Base-by-base conservation (phyloP, 768 basidiomycete species). In the Boletellus sp. region DNA sequence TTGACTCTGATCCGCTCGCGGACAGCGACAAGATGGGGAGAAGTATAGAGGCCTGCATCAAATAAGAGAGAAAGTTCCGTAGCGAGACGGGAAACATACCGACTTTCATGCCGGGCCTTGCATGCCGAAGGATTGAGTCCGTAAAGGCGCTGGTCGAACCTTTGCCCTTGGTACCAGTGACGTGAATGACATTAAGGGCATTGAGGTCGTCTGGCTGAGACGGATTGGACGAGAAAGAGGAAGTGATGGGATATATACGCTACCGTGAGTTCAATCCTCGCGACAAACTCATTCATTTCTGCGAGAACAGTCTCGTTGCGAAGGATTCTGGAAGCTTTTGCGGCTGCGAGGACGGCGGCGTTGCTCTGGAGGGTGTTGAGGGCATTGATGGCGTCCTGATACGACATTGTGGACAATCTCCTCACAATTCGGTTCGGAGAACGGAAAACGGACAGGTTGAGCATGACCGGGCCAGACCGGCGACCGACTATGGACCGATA, bases 121-220 rank as follows among this genome's bases (percentile, higher is more conserved):
- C 70, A 51, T 79, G 76, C n/a, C 90, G 80, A 43, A 98, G 73
- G 46, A 97, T 84, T 10, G 88, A 90, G 59, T 93, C 87, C 4
- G 82, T 80, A 61, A 98, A 98, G 8, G 96, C 95, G 56, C 90
- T 91, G 1, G 96, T 94, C 3, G 95, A 98, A 7, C 95, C 95
- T 67, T 99, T 99, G 31, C 95, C 95, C 71, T 99, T 99, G 4
- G 96, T 98, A 4, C 95, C 95, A 9, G 95, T 94, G 57, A 99
- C 84, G 73, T 99, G 95, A 41, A 98, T 81, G 50, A 95, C 92
- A 67, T 97, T 95, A 47, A 99, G 74, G 20, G 72, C 70, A 64
- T 97, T 94, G 37, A 99, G 77, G 55, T 94, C 85, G 50, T 81
- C 74, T 36, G 88, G 79, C 94, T 96, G 59, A 39, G 37, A 34